Evolutionary conservation across 768 basidiomycete genomes (phyloP), one percentile per base, ranked within the genome.

Genomic region (Cubamyces sp.): DNA sequence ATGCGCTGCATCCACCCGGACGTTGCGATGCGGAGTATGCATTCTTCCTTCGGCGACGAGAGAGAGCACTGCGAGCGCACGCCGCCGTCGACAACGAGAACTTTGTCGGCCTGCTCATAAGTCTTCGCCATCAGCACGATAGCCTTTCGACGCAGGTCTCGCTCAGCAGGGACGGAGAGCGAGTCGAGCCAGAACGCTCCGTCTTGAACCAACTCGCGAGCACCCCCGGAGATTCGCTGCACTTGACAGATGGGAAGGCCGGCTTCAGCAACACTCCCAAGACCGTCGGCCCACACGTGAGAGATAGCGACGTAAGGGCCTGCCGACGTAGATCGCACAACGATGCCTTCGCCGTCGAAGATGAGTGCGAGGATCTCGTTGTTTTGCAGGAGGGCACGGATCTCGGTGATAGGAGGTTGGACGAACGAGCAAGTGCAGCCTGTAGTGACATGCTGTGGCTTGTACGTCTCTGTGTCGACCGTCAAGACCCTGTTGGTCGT

Each of bases 1-100:
- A 62, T 21, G 2, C 60, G 60, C 21, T 43, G 60, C 46, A 62
- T 54, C 60, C 60, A 62, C 5, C 46, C 60, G 14, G 60, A 62
- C 7, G 54, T 55, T 15, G 37, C 39, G 48, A 62, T 51, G 45
- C 54, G 53, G 11, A 62, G 41, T 9, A 56, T 34, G 21, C 30
- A 25, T 2, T 48, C 40, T 47, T 56, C 54, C 21, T 21, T 30
- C 6, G 60, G 25, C 3, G 53, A 15, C 0, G 46, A 14, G 7
- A 25, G 37, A 1, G 54, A 49, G 54, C 60, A 64, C 21, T 16
- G 16, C 16, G 54, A 6, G 30, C 34, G 56, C 18, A 57, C 46
- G 26, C 30, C 56, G n/a, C 23, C 15, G 34, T 57, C 56, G 45
- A 57, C 19, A 4, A 48, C 56, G 43, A 57, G 23, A 26, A 47